Evolutionary conservation across 2,329 filamentous ascomycete species (phyloP).

Genomic region (Scytalidium lignicola): DNA sequence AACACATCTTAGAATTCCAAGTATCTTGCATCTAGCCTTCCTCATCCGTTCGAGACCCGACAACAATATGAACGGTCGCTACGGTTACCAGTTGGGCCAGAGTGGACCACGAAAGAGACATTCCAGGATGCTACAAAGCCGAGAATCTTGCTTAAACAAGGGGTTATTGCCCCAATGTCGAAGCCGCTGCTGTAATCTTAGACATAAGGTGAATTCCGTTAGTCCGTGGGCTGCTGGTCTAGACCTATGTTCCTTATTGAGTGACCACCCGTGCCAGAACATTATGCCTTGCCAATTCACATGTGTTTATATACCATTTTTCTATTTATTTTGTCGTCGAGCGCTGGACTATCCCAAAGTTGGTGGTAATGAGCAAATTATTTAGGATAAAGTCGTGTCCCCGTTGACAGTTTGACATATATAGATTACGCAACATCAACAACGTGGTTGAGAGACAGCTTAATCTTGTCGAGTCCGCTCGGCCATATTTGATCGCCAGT

Average conservation of each 20-base stretch:
- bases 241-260: not conserved
- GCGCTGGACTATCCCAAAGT: too few relatives aligned
- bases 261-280: not conserved
- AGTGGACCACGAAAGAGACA: slow-evolving; percentile 95
- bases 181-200: slow-evolving; percentile 50
- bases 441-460: not conserved
- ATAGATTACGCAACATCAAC: not conserved
- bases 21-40: slow-evolving; percentile 78
- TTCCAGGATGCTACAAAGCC: slow-evolving; percentile 90
- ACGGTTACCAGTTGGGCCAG: slow-evolving; percentile 80
- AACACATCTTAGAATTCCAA: slow-evolving; percentile 63
- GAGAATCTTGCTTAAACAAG: slow-evolving; percentile 83
- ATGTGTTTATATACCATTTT: too few relatives aligned
- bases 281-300: not conserved
- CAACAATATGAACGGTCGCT: slow-evolving; percentile 89
- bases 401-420: not conserved
- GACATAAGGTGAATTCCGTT: not conserved
- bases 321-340: too few relatives aligned
- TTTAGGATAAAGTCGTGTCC: not conserved
- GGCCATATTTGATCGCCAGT: too few relatives aligned
- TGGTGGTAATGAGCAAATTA: too few relatives aligned
- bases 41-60: slow-evolving; percentile 82
- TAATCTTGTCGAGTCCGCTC: not conserved
- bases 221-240: not conserved
- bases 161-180: slow-evolving; percentile 80